phyloP scores from a whole-genome alignment of 495 filamentous ascomycete species.

The Penicillium steckii region DNA sequence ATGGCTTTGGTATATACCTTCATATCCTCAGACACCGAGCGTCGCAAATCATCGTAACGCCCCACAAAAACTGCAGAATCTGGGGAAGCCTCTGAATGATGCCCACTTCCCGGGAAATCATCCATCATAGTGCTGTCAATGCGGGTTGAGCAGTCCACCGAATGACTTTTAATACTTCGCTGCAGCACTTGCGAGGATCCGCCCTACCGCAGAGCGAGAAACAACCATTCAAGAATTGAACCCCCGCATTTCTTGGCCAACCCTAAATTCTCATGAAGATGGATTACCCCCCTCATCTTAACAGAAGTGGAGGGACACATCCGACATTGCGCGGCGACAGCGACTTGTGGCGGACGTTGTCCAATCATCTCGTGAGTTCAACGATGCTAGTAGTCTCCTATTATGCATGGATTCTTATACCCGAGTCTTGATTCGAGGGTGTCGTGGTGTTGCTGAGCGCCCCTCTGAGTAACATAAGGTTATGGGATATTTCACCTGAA shows the following conservation, averaged over 20 bases:
- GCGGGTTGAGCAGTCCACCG: too few relatives aligned
- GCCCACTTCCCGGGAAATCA: conserved; percentile 5
- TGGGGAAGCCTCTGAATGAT: conserved; percentile 4
- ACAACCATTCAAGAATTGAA: not conserved
- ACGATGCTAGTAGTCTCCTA: not conserved
- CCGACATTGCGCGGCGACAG: not conserved
- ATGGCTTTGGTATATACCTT: not conserved
- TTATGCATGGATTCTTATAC: too few relatives aligned
- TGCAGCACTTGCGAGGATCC: not conserved
- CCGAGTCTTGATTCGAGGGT: too few relatives aligned
- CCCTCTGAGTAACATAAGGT: too few relatives aligned
- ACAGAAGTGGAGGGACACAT: not conserved
- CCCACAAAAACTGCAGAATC: conserved; percentile 5
- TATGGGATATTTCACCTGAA: too few relatives aligned
- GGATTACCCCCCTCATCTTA: not conserved
- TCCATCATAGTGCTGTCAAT: not conserved
- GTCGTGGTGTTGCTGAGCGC: too few relatives aligned
- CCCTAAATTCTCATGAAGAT: not conserved
- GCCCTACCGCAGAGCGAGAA: not conserved
- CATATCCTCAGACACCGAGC: not conserved
- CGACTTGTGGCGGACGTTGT: not conserved
- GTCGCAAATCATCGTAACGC: not conserved
- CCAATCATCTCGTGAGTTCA: not conserved
- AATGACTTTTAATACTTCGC: too few relatives aligned
- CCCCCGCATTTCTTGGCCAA: not conserved